Evolutionary conservation across 2,329 filamentous ascomycete genomes (phyloP).

Genomic region (Penicillium sp.): DNA sequence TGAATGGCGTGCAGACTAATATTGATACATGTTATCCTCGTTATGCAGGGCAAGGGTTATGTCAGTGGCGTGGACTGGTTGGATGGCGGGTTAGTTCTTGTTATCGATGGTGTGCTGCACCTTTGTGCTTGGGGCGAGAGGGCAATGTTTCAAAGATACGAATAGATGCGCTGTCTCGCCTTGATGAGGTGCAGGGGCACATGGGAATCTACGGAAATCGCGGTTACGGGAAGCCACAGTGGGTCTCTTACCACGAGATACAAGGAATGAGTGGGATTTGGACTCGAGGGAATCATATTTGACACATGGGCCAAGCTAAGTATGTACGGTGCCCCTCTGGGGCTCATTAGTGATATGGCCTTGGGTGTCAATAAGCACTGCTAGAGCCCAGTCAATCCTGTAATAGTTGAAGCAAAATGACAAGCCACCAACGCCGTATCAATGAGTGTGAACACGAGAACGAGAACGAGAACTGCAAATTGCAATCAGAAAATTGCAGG

Average conservation of each 20-base stretch:
- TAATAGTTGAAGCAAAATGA: constrained; percentile 8
- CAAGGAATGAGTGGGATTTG: neutral
- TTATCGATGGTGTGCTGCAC: no score
- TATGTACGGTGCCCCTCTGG: neutral
- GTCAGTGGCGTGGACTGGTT: neutral
- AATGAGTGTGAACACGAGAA: constrained; percentile 22
- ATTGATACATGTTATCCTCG: neutral
- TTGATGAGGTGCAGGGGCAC: neutral
- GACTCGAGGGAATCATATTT: neutral
- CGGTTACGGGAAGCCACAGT: neutral
- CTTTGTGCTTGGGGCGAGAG: neutral
- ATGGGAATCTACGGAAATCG: neutral
- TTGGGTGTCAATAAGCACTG: neutral
- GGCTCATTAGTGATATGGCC: neutral
- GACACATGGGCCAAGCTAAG: neutral
- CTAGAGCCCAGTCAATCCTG: neutral
- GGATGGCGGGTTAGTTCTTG: neutral
- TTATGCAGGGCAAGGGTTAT: neutral
- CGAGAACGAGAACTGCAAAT: constrained; percentile 1
- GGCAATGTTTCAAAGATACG: neutral
- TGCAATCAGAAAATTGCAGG: neutral
- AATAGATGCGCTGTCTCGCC: neutral
- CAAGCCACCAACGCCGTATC: constrained; percentile 37
- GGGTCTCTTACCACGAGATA: neutral
- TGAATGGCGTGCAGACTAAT: neutral